These are phyloP conservation scores for Leccinum uliginosum DNA, from an alignment of 768 basidiomycete species.

Conservation along the genomic window DNA sequence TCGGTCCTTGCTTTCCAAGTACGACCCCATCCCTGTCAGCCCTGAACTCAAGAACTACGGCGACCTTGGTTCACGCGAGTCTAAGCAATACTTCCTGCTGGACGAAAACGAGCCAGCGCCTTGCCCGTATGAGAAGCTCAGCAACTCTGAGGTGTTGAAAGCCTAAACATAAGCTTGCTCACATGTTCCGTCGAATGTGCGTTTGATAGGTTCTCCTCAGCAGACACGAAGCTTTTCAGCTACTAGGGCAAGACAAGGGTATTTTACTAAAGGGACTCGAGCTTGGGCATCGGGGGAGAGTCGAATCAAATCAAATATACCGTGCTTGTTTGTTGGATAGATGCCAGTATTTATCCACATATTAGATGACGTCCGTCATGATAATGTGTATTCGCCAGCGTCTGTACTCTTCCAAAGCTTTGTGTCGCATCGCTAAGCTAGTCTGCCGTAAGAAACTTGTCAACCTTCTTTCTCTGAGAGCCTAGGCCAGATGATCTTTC, in stretches of 20 bases:
- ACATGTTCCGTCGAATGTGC: background rate
- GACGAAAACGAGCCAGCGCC: slow-evolving; percentile 19
- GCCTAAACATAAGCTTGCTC: background rate
- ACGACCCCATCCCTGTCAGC: slow-evolving; percentile 20
- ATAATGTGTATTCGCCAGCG: background rate
- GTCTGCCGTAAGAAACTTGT: background rate
- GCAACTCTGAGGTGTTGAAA: background rate
- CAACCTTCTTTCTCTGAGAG: background rate
- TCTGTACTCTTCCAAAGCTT: too few species aligned
- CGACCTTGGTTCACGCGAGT: slow-evolving; percentile 18
- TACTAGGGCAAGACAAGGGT: background rate
- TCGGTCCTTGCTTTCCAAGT: slow-evolving; percentile 13
- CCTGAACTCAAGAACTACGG: slow-evolving; percentile 23
- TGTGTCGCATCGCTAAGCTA: background rate
- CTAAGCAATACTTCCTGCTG: slow-evolving; percentile 19
- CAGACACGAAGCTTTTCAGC: slow-evolving; percentile 2
- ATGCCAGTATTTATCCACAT: background rate
- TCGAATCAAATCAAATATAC: background rate
- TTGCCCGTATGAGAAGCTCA: slow-evolving; percentile 15
- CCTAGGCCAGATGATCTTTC: background rate
- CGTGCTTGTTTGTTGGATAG: background rate
- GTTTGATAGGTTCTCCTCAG: background rate
- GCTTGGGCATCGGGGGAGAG: background rate
- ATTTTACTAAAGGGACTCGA: too few species aligned
- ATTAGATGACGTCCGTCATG: background rate